Conservation (phyloP, 768 basidiomycete genomes). For the Boletus eberwhitei region DNA sequence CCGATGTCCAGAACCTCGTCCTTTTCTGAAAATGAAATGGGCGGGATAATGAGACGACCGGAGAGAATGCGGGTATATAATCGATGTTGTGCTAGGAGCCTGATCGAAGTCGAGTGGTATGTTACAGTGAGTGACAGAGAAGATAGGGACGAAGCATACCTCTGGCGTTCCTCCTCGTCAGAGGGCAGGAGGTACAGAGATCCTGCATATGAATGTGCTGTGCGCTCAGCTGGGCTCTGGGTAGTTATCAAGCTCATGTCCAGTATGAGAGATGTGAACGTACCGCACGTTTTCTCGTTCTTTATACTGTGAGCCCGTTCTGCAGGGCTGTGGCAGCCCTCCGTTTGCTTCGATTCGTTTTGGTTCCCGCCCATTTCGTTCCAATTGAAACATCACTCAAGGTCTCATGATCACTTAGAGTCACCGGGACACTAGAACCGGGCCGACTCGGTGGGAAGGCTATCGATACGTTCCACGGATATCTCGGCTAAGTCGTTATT, state of each 20-base stretch:
- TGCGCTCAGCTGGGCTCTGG: slow-evolving; percentile 5
- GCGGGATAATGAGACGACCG: slow-evolving; percentile 20
- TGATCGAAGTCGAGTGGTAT: background rate
- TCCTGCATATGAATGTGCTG: slow-evolving; percentile 20
- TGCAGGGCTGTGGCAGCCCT: no score
- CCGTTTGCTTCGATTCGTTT: no score
- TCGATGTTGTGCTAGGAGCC: slow-evolving; percentile 16
- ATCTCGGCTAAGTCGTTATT: no score
- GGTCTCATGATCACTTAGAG: no score
- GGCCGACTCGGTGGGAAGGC: no score
- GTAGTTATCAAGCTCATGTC: slow-evolving; percentile 7
- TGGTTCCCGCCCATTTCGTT: no score
- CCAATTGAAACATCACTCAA: no score
- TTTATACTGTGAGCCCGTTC: no score
- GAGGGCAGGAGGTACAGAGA: slow-evolving; percentile 24
- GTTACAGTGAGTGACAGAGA: no score
- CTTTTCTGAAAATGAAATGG: slow-evolving; percentile 9
- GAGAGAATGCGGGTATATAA: slow-evolving; percentile 22
- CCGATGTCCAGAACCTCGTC: slow-evolving; percentile 26
- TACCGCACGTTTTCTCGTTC: background rate
- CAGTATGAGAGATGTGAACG: background rate
- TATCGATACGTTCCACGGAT: no score
- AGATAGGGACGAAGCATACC: slow-evolving; percentile 2
- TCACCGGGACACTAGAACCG: no score
- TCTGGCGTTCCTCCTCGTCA: slow-evolving; percentile 26